Percentiles rank a stretch among this genome's conserved stretches.
Evolutionary conservation across 2,329 filamentous ascomycete species (phyloP).

Genomic region (Pseudonectria foliicola): DNA sequence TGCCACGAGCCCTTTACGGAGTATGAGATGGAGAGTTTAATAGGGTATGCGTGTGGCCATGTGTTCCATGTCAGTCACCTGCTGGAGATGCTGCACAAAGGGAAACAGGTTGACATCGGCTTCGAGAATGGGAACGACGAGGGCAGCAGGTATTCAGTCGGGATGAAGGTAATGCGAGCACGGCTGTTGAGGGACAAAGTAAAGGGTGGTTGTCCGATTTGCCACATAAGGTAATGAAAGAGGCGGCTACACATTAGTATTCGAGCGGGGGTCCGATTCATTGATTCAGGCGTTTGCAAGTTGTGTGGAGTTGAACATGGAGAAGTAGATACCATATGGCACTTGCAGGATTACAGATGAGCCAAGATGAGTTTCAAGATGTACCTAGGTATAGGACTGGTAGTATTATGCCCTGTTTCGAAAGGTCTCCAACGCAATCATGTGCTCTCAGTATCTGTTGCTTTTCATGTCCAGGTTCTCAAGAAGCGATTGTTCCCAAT

Average conservation of each 20-base stretch:
- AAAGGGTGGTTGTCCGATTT: slow-evolving; percentile 57
- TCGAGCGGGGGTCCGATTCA: neutral
- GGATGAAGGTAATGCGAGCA: slow-evolving; percentile 82
- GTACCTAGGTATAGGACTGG: slow-evolving; percentile 19
- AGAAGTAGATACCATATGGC: neutral
- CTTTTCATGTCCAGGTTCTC: neutral
- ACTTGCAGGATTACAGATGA: neutral
- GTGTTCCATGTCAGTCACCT: slow-evolving; percentile 73
- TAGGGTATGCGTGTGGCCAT: slow-evolving; percentile 77
- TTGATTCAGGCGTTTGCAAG: neutral
- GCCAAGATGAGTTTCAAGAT: slow-evolving; percentile 10
- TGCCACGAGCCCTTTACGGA: slow-evolving; percentile 51
- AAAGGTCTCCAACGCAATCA: slow-evolving; percentile 11
- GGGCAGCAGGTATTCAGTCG: slow-evolving; percentile 57
- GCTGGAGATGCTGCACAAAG: slow-evolving; percentile 44
- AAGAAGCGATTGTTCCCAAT: slow-evolving; percentile 2
- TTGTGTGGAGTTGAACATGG: slow-evolving; percentile 4
- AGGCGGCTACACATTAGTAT: slow-evolving; percentile 3
- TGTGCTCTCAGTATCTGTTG: slow-evolving; percentile 3
- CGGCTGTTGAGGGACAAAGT: slow-evolving; percentile 68
- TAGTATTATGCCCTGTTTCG: slow-evolving; percentile 18
- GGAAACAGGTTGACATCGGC: slow-evolving; percentile 39
- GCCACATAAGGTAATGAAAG: slow-evolving; percentile 25
- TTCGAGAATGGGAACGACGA: slow-evolving; percentile 37
- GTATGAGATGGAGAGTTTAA: slow-evolving; percentile 62